Conservation (phyloP, 2,329 filamentous ascomycete genomes). For the Colletotrichum sp. region DNA sequence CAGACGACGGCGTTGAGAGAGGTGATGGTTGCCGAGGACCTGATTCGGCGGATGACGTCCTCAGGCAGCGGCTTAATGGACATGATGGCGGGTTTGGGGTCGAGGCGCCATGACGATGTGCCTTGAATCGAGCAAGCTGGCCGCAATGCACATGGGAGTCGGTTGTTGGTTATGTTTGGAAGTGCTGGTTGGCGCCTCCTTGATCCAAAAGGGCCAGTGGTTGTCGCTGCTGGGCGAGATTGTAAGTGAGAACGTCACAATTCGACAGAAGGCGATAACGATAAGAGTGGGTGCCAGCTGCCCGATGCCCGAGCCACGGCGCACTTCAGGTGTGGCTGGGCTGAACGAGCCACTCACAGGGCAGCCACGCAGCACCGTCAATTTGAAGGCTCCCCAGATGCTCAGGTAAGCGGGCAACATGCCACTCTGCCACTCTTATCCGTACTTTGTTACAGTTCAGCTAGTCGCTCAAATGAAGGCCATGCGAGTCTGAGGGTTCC, state of each 20-base stretch:
- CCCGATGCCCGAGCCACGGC: background rate
- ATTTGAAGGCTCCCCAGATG: background rate
- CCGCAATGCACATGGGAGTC: background rate
- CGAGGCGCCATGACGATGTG: background rate
- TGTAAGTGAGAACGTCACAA: background rate
- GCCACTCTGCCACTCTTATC: background rate
- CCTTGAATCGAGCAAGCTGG: background rate
- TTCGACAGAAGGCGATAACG: background rate
- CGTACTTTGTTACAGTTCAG: background rate
- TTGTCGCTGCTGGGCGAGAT: background rate
- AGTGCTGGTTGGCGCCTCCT: background rate
- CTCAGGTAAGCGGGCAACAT: background rate
- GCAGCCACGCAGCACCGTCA: background rate
- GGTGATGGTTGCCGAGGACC: slow-evolving; percentile 81
- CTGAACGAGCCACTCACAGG: background rate
- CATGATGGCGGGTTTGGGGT: slow-evolving; percentile 42
- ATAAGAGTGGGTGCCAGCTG: background rate
- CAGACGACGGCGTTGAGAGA: slow-evolving; percentile 73
- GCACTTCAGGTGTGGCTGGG: background rate
- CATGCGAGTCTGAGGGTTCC: background rate
- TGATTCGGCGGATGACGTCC: slow-evolving; percentile 77
- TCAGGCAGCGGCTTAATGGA: slow-evolving; percentile 72
- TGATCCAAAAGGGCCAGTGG: background rate
- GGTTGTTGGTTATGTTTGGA: background rate
- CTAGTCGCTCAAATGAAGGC: background rate